Conservation (phyloP, 805 yeast species). For the Monosporozyma aquatica region DNA sequence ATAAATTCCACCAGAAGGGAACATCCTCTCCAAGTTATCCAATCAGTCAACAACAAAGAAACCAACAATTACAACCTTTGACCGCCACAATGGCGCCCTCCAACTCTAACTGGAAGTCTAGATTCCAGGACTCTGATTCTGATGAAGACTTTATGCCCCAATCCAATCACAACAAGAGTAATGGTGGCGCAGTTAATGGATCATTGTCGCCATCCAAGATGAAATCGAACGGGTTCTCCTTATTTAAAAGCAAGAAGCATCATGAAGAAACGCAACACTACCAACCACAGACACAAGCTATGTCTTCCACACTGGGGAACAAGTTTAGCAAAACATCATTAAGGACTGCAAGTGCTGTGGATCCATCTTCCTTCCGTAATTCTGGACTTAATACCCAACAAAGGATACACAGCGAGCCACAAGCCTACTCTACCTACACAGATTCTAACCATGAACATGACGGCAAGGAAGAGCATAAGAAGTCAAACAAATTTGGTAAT, state of each 20-base stretch:
- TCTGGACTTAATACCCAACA: neutral
- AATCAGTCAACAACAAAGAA: constrained; percentile 12
- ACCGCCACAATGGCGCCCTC: constrained; percentile 7
- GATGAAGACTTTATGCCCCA: constrained; percentile 34
- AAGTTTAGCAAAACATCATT: constrained; percentile 18
- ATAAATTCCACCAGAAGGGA: constrained; percentile 7
- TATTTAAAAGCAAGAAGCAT: constrained; percentile 13
- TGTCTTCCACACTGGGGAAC: constrained; percentile 11
- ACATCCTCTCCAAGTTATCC: neutral
- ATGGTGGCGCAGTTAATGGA: too few relatives aligned
- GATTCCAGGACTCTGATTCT: constrained; percentile 58
- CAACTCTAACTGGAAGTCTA: constrained; percentile 30
- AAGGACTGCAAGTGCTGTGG: constrained; percentile 18
- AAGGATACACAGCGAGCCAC: neutral
- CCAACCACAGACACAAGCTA: constrained; percentile 2
- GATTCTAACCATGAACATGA: neutral
- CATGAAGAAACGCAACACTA: neutral
- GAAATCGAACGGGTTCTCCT: too few relatives aligned
- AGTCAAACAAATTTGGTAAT: constrained; percentile 29
- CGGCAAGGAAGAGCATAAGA: constrained; percentile 22
- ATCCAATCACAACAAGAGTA: neutral
- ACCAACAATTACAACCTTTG: constrained; percentile 7
- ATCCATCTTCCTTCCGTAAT: constrained; percentile 4
- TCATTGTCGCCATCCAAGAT: too few relatives aligned
- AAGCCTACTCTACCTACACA: neutral